Conservation (phyloP, 257 asterid genomes). For the Przewalskia tangutica region DNA sequence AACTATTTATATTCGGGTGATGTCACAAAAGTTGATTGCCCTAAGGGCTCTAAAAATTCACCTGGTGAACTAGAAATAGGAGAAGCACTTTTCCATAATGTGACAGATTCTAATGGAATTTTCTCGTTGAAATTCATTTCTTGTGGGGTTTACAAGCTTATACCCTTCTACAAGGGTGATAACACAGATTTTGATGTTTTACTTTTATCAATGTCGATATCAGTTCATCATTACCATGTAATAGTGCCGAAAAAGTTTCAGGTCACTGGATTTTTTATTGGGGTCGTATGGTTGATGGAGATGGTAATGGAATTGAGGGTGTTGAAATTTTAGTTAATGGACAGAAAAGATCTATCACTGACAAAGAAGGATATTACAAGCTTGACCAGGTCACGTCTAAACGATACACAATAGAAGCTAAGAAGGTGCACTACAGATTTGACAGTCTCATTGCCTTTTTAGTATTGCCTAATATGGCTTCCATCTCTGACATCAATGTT, state of each 20-base stretch:
- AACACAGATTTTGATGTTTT: constrained; percentile 93
- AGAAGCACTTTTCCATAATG: constrained; percentile 79
- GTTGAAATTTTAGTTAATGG: constrained; percentile 72
- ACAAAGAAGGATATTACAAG: constrained; percentile 78
- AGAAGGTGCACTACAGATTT: constrained; percentile 80
- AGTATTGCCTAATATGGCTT: constrained; percentile 94
- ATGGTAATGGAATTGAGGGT: constrained; percentile 63
- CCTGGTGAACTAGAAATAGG: constrained; percentile 36
- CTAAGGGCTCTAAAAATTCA: constrained; percentile 57
- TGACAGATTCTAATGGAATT: constrained; percentile 80
- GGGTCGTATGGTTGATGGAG: constrained; percentile 88
- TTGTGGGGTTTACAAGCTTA: constrained; percentile 31
- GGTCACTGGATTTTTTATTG: constrained; percentile 98
- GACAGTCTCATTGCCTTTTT: constrained; percentile 58
- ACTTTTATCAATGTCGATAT: constrained; percentile 66
- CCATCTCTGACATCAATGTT: constrained; percentile 64
- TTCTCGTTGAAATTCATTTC: constrained; percentile 67
- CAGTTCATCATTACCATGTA: constrained; percentile 74
- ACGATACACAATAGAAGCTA: constrained; percentile 8
- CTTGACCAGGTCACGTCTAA: constrained; percentile 91
- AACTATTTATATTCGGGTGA: constrained; percentile 77
- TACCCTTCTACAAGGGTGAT: constrained; percentile 80
- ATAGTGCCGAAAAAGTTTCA: constrained; percentile 64
- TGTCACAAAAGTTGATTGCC: constrained; percentile 62
- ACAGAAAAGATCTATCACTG: constrained; percentile 67